Evolutionary conservation across 228 moss, liverwort and hornwort species (phyloP).

Genomic region (Sphagnum fallax): DNA sequence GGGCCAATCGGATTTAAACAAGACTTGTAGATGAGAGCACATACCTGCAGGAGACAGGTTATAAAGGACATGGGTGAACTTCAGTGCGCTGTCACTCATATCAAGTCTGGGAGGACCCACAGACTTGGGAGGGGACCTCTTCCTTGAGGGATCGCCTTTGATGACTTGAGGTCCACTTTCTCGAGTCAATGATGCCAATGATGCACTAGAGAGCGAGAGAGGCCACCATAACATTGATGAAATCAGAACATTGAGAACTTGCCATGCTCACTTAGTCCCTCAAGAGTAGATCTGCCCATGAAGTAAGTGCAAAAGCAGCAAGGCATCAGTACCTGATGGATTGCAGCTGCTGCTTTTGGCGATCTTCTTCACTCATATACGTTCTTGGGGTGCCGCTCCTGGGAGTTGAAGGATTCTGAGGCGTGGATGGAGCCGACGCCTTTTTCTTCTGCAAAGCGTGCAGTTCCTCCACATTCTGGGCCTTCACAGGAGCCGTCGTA

Average conservation of each 20-base stretch:
- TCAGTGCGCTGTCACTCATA: constrained; percentile 90
- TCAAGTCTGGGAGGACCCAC: constrained; percentile 54
- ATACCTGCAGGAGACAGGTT: constrained; percentile 89
- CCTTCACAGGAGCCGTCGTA: constrained; percentile 43
- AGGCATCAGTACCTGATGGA: constrained; percentile 66
- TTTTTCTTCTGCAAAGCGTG: constrained; percentile 90
- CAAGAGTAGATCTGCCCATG: no score
- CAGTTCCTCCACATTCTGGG: constrained; percentile 64
- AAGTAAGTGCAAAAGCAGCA: no score
- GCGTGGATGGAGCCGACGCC: constrained; percentile 23
- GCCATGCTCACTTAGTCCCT: no score
- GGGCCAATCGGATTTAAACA: no score
- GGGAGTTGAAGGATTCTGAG: constrained; percentile 44
- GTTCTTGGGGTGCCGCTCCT: constrained; percentile 28
- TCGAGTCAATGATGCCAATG: constrained; percentile 91
- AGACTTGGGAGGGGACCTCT: constrained; percentile 54
- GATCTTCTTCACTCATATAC: constrained; percentile 60
- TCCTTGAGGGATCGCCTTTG: constrained; percentile 75
- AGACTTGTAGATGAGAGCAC: no score
- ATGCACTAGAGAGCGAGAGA: constrained; percentile 40
- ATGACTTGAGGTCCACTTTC: constrained; percentile 92
- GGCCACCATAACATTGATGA: no score
- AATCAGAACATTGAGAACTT: no score
- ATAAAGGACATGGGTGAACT: constrained; percentile 95
- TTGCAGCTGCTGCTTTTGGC: constrained; percentile 72